Evolutionary conservation across 192 early-diverging fungal species (phyloP).

Genomic region (Coemansia guatemalensis): DNA sequence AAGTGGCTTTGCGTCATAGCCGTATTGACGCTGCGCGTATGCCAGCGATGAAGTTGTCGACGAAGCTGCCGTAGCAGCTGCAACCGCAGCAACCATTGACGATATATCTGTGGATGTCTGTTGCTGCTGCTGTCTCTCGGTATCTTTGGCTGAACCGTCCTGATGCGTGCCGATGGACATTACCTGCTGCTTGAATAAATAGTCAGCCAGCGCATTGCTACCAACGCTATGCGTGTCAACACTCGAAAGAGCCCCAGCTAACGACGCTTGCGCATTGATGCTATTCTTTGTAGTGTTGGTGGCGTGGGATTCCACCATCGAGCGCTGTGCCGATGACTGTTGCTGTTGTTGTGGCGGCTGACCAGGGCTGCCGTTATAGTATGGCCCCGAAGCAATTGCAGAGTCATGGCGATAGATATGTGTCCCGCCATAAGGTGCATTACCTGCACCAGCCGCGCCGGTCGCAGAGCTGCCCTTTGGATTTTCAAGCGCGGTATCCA

Average conservation of each 20-base stretch:
- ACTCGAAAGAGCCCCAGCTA: slow-evolving; percentile 14
- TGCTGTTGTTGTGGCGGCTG: slow-evolving; percentile 16
- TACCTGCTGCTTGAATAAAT: slow-evolving; percentile 45
- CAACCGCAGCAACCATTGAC: slow-evolving; percentile 42
- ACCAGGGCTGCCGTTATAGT: slow-evolving; percentile 17
- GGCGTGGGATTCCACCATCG: slow-evolving; percentile 14
- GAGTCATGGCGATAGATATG: slow-evolving; percentile 37
- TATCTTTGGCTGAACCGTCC: slow-evolving; percentile 1
- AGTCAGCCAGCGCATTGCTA: slow-evolving; percentile 35
- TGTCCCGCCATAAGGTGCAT: slow-evolving; percentile 15
- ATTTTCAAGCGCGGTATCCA: slow-evolving; percentile 21
- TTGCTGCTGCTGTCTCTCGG: slow-evolving; percentile 10
- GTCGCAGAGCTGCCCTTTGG: slow-evolving; percentile 7
- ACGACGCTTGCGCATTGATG: slow-evolving; percentile 11
- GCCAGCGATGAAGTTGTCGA: slow-evolving; percentile 8
- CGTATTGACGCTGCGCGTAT: slow-evolving; percentile 16
- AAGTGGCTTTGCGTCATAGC: slow-evolving; percentile 18
- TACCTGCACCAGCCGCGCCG: slow-evolving; percentile 3
- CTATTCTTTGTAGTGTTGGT: slow-evolving; percentile 1
- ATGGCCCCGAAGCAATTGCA: slow-evolving; percentile 11
- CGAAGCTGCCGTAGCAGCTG: slow-evolving; percentile 22
- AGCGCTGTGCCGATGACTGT: slow-evolving; percentile 2
- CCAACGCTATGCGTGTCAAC: slow-evolving; percentile 17
- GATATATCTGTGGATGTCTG: slow-evolving; percentile 28
- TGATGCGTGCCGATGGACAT: slow-evolving; percentile 9